phyloP scores from a whole-genome alignment of 768 basidiomycete genomes.

The Phaeotremella skinneri region DNA sequence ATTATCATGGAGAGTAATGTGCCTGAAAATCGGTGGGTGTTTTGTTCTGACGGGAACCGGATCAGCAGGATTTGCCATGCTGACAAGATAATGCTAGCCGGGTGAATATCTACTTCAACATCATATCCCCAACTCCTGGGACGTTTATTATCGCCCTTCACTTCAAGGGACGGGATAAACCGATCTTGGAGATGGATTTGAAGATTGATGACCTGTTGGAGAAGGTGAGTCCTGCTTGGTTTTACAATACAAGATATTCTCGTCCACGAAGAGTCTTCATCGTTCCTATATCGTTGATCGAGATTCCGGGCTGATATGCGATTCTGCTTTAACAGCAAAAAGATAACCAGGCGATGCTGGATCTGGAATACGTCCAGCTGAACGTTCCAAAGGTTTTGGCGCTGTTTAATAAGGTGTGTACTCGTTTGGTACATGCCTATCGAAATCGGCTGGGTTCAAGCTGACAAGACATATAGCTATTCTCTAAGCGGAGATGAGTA shows the following conservation, averaged over 20 bases:
- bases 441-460: no score
- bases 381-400: conserved; percentile 93
- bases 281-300: no score
- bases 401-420: conserved; percentile 80
- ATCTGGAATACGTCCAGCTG: conserved; percentile 95
- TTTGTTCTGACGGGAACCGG: conserved; percentile 11
- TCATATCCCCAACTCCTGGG: conserved; percentile 94
- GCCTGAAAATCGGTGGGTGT: conserved; percentile 87
- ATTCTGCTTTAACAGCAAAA: conserved; percentile 75
- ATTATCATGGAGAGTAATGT: conserved; percentile 99
- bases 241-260: not conserved
- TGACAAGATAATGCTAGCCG: conserved; percentile 58
- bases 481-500: not conserved
- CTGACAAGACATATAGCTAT: not conserved
- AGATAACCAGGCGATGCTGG: conserved; percentile 92
- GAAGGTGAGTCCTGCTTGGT: conserved; percentile 64
- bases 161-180: conserved; percentile 98
- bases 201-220: conserved; percentile 97
- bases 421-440: not conserved
- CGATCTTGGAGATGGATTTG: conserved; percentile 98
- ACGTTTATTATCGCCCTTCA: conserved; percentile 98
- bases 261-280: no score
- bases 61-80: conserved; percentile 8
- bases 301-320: no score
- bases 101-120: conserved; percentile 98